Evolutionary conservation across 2,329 filamentous ascomycete species (phyloP).

Genomic region (Fusarium sp.): DNA sequence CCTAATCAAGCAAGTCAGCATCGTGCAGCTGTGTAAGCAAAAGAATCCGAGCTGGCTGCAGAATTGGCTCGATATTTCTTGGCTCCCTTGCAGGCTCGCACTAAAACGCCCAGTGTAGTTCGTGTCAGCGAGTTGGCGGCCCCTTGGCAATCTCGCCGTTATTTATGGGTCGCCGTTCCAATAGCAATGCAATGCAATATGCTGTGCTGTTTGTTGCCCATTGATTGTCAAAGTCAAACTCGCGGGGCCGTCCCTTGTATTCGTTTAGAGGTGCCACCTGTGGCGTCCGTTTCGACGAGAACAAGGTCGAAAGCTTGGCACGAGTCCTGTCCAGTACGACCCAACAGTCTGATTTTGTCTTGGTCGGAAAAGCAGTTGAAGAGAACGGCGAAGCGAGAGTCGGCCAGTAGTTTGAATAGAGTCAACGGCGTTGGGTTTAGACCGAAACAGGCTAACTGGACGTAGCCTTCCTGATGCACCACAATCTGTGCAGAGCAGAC

Average conservation of each 20-base stretch:
- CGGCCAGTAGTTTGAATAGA: slow-evolving; percentile 40
- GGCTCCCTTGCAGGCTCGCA: slow-evolving; percentile 18
- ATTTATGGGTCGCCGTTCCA: slow-evolving; percentile 19
- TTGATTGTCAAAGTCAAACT: slow-evolving; percentile 46
- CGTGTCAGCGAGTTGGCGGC: slow-evolving; percentile 38
- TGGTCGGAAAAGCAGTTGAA: slow-evolving; percentile 18
- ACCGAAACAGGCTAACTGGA: slow-evolving; percentile 22
- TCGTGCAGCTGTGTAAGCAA: slow-evolving; percentile 24
- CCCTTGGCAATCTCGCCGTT: slow-evolving; percentile 42
- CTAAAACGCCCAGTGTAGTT: slow-evolving; percentile 34
- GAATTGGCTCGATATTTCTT: slow-evolving; percentile 31
- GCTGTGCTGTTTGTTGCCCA: slow-evolving; percentile 33
- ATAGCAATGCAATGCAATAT: slow-evolving; percentile 1
- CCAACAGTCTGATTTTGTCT: slow-evolving; percentile 10
- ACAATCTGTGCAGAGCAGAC: slow-evolving; percentile 10
- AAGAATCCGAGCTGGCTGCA: slow-evolving; percentile 19
- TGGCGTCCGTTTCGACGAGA: slow-evolving; percentile 29
- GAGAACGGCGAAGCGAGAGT: slow-evolving; percentile 4
- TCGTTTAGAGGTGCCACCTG: slow-evolving; percentile 25
- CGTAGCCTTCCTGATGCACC: slow-evolving; percentile 21
- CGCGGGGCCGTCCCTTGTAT: slow-evolving; percentile 31
- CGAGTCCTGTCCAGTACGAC: slow-evolving; percentile 14
- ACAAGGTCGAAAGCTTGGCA: slow-evolving; percentile 27
- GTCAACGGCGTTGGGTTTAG: slow-evolving; percentile 27
- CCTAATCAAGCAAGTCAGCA: slow-evolving; percentile 25